Evolutionary conservation across 2,329 filamentous ascomycete species (phyloP), one percentile per base, ranked within the genome.

Genomic region (Talaromyces sp.): DNA sequence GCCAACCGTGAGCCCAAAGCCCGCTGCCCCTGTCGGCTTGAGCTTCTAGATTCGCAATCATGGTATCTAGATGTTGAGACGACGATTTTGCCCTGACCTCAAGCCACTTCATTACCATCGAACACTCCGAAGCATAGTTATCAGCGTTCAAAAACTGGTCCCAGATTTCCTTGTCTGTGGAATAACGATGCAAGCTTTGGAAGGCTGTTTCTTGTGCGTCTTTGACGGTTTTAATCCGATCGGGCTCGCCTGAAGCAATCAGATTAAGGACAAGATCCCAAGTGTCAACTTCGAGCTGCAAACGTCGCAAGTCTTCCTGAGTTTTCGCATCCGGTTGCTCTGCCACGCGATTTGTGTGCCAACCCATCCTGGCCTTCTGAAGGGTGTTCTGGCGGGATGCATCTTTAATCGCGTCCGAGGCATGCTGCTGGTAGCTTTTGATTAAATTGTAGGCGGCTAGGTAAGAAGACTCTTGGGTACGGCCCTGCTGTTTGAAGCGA

Each of bases 1-100:
- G 86, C 91, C 93, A 97, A 47, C 94, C 94, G 75, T 93, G 89
- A 31, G 91, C 88, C 80, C 95, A 91, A 10, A 93, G 88, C 59
- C 93, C 91, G 59, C 81, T 79, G 10, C 91, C 90, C 71, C 91
- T 84, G 67, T 94, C 91, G 13, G 91, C 90, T 68, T 88, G 88
- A 67, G 88, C 84, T 74, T 93, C 90, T 63, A 93, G 84, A 64
- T 94, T 89, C 61, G 88, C 85, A 60, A 93, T 90, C 31, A 96
- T 81, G 29, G 89, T 86, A 69, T 93, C 88, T 34, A 97, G 88
- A 68, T 91, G 88, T 47, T 88, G 88, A 2, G 87, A 86, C 29
- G 86, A 85, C 61, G 82, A 81, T 38, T 89, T 86, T 1, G 92
- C 91, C 51, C 88, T 92, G 69, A 86, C 86, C 76, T 96, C 91